These are phyloP conservation scores for Rhodotorula taiwanensis DNA, from an alignment of 768 basidiomycete genomes.

Conservation along the genomic window DNA sequence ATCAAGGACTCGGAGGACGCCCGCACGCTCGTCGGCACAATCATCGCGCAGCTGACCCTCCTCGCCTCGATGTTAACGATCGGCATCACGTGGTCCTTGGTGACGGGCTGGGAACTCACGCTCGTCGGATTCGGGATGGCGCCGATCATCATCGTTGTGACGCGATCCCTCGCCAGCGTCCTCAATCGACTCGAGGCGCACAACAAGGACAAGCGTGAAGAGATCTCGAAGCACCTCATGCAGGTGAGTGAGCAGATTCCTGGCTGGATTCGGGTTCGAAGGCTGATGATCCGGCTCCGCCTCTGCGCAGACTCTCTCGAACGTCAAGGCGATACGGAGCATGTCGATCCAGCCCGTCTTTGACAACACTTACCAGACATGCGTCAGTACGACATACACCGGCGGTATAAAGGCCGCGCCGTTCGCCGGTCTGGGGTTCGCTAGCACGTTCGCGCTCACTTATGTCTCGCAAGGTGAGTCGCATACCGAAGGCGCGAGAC, in stretches of 20 bases:
- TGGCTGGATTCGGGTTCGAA: too few species aligned
- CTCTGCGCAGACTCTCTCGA: constrained; percentile 58
- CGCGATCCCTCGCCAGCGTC: constrained; percentile 67
- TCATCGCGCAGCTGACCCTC: constrained; percentile 64
- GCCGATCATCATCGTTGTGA: constrained; percentile 69
- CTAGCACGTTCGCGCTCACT: constrained; percentile 71
- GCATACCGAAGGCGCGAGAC: not conserved
- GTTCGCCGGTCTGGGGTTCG: constrained; percentile 74
- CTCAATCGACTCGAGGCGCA: constrained; percentile 63
- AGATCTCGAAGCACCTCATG: constrained; percentile 74
- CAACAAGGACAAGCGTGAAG: constrained; percentile 82
- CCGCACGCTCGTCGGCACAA: constrained; percentile 62
- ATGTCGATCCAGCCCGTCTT: constrained; percentile 78
- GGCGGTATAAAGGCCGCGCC: constrained; percentile 76
- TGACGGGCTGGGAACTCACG: constrained; percentile 83
- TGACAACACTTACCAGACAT: constrained; percentile 59
- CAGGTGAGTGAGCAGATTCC: constrained; percentile 56
- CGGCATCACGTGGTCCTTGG: constrained; percentile 82
- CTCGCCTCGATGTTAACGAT: constrained; percentile 72
- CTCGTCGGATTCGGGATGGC: constrained; percentile 80
- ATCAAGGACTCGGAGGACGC: constrained; percentile 90
- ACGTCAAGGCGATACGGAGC: constrained; percentile 75
- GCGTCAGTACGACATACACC: constrained; percentile 56
- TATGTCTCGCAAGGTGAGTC: constrained; percentile 66
- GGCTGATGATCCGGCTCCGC: not conserved